These are phyloP conservation scores for Debaryomyces sp. DNA, from an alignment of 1,139 yeast species.

Conservation along the genomic window DNA sequence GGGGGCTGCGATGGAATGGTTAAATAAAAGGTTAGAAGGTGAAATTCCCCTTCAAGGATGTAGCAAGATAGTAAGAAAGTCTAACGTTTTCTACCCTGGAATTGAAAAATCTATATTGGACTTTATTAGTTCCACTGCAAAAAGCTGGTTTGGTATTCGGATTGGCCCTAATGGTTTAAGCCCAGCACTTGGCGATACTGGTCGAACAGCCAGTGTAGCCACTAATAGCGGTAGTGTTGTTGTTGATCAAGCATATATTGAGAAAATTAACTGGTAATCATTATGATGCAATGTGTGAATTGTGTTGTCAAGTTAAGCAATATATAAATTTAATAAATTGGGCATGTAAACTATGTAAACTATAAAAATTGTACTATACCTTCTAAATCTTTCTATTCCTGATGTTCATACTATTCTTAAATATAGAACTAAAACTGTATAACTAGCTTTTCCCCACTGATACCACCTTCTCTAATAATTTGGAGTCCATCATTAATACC, in stretches of 20 bases:
- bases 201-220: not conserved
- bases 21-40: slow-evolving; percentile 11
- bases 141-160: not conserved
- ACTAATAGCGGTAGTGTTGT: not conserved
- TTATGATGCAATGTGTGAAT: not conserved
- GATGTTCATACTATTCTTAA: too few relatives aligned
- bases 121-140: slow-evolving; percentile 15
- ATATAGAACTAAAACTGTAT: not conserved
- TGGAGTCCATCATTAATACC: not conserved
- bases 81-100: slow-evolving; percentile 36
- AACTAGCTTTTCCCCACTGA: not conserved
- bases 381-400: too few relatives aligned
- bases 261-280: not conserved
- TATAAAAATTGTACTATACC: not conserved
- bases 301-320: not conserved
- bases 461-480: not conserved
- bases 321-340: too few relatives aligned
- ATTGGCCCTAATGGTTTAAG: slow-evolving; percentile 1
- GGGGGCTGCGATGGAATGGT: slow-evolving; percentile 10
- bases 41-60: slow-evolving; percentile 9
- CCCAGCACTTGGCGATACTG: not conserved
- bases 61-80: slow-evolving; percentile 25
- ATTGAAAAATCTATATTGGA: slow-evolving; percentile 28
- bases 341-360: not conserved
- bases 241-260: not conserved